phyloP scores from a whole-genome alignment of 352 stramenopile species.

The Pythium dissimile region DNA sequence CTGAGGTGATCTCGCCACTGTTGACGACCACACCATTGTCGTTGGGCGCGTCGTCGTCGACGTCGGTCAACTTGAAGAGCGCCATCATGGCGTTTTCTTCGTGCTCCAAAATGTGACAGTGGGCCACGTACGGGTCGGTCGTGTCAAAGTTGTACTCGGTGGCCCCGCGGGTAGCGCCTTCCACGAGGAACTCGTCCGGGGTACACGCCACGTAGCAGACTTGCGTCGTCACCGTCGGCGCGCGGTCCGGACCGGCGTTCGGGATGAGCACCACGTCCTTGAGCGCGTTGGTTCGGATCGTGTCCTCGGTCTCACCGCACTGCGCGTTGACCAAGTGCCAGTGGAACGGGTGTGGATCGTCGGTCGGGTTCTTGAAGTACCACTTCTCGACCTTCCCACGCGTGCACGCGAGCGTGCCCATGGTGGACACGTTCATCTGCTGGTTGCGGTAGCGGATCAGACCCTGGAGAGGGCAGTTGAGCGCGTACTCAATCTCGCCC shows the following conservation, averaged over 20 bases:
- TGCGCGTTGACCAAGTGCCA: constrained; percentile 77
- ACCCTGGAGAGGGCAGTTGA: constrained; percentile 34
- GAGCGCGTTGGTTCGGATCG: constrained; percentile 56
- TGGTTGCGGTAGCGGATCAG: constrained; percentile 52
- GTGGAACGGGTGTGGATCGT: constrained; percentile 73
- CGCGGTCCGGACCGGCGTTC: constrained; percentile 42
- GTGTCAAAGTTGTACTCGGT: constrained; percentile 72
- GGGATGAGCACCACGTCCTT: constrained; percentile 79
- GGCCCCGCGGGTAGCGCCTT: constrained; percentile 41
- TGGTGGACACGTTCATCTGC: constrained; percentile 53
- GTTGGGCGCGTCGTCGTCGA: constrained; percentile 36
- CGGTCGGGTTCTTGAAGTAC: constrained; percentile 76
- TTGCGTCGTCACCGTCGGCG: constrained; percentile 43
- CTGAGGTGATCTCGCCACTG: constrained; percentile 36
- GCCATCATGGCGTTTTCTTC: constrained; percentile 78
- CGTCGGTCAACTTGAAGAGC: constrained; percentile 53
- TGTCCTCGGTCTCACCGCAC: constrained; percentile 60
- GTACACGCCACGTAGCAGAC: constrained; percentile 77
- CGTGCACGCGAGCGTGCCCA: constrained; percentile 48
- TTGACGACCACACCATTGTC: constrained; percentile 36
- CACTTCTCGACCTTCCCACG: constrained; percentile 75
- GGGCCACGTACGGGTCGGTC: constrained; percentile 63
- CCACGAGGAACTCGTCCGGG: constrained; percentile 59
- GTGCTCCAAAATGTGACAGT: constrained; percentile 79
- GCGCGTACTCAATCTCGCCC: constrained; percentile 47